phyloP scores from a whole-genome alignment of 78 protist genomes.

The Mantamonas sphyraenae region DNA sequence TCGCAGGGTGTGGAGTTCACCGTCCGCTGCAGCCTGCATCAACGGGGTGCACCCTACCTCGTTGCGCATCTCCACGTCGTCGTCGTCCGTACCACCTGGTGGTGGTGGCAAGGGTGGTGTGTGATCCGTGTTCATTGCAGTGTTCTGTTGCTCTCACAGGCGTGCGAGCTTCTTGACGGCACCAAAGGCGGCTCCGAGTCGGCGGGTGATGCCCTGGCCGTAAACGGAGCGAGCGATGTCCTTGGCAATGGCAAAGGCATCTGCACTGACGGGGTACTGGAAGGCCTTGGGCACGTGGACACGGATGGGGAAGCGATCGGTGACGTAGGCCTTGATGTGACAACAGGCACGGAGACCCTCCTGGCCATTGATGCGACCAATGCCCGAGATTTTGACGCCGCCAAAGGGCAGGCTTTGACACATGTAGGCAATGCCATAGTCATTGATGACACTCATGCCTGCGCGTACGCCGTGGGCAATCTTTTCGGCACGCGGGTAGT shows the following conservation, averaged over 20 bases:
- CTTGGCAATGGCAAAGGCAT: not conserved
- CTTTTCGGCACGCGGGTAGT: slow-evolving; percentile 46
- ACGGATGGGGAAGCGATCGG: slow-evolving; percentile 20
- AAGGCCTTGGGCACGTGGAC: not conserved
- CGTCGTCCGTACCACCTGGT: no score
- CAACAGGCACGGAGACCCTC: slow-evolving; percentile 55
- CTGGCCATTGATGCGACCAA: slow-evolving; percentile 59
- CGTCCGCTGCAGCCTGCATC: no score
- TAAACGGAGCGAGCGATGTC: not conserved
- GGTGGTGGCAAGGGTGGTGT: no score
- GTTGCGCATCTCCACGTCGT: no score
- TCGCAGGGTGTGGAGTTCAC: no score
- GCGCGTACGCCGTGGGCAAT: slow-evolving; percentile 39
- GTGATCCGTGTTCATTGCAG: no score
- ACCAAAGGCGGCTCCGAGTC: not conserved
- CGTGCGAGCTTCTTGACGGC: no score
- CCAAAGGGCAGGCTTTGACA: slow-evolving; percentile 75
- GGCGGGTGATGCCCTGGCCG: not conserved
- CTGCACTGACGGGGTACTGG: not conserved
- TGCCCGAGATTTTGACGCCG: slow-evolving; percentile 69
- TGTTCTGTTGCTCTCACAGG: no score
- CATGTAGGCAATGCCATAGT: slow-evolving; percentile 63
- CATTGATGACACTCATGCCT: slow-evolving; percentile 70
- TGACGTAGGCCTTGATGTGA: slow-evolving; percentile 28
- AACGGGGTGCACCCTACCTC: no score